phyloP scores from a whole-genome alignment of 805 yeast genomes.

The Saccharomycopsis amapae region DNA sequence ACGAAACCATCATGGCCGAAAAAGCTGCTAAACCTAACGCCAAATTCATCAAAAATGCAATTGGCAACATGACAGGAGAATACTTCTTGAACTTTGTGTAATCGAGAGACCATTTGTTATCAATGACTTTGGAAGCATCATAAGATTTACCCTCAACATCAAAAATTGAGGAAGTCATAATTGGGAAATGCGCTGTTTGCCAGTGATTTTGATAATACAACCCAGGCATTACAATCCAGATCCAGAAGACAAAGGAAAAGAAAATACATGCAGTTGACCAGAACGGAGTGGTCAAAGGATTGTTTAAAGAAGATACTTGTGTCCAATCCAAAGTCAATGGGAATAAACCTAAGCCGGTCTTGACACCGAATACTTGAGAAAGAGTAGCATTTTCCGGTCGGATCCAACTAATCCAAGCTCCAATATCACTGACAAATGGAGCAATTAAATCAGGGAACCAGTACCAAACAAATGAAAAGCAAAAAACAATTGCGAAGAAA shows the following conservation, averaged over 20 bases:
- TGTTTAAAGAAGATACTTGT: too few species aligned
- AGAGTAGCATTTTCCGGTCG: conserved; percentile 46
- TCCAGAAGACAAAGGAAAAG: conserved; percentile 35
- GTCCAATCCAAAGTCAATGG: conserved; percentile 72
- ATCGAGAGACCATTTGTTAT: conserved; percentile 17
- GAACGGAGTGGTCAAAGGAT: conserved; percentile 53
- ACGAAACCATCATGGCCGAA: not conserved
- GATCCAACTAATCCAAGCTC: conserved; percentile 58
- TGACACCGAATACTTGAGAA: conserved; percentile 57
- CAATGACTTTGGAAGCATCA: conserved; percentile 20
- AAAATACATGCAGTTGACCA: conserved; percentile 42
- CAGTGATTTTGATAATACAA: conserved; percentile 24
- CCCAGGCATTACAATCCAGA: conserved; percentile 24
- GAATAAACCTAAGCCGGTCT: conserved; percentile 55
- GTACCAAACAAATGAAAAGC: conserved; percentile 39
- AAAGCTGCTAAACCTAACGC: not conserved
- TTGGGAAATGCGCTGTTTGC: conserved; percentile 24
- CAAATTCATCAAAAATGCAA: too few species aligned
- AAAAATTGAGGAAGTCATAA: conserved; percentile 21
- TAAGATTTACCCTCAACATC: conserved; percentile 19
- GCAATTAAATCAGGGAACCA: conserved; percentile 58
- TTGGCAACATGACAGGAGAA: conserved; percentile 51
- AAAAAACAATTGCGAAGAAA: conserved; percentile 39
- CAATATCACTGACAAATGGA: conserved; percentile 42
- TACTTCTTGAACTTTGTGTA: conserved; percentile 35